Base-by-base conservation (phyloP, 2,329 filamentous ascomycete genomes). In the Nothophaeocryptopus gaeumannii region DNA sequence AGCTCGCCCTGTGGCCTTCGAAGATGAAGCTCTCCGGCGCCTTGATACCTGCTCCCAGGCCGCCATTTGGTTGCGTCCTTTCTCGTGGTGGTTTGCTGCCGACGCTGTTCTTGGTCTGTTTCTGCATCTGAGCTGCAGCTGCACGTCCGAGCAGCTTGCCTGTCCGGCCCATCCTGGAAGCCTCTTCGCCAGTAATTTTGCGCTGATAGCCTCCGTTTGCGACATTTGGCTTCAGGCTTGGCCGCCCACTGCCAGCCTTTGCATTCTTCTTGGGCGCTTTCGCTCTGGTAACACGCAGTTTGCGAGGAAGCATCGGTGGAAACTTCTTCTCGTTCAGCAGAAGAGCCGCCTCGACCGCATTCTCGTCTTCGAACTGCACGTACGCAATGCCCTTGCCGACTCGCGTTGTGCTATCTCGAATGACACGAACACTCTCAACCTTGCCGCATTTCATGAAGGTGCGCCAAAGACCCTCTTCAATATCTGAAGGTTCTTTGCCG, bases 351-450 rank as follows among this genome's bases (percentile, higher is more conserved):
- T 99, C 93, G 39, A 99, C 92, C 38, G 85, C 78, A 63, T 95
- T 96, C 55, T 79, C 82, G 63, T 97, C 89, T 76, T 85, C 62
- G 72, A 99, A 99, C 67, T 99, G 93, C 12, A 99, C 92, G 64
- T 99, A 99, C 55, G 95, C 95, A 66, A 99, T 89, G 4, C 93
- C 93, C 69, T 99, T 99, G 63, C 93, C 90, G 29, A 99, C 89
- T 42, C 95, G 83, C 7, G 95, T 99, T 59, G 87, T 86, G 55
- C 88, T 78, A 65, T 99, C 93, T 47, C 93, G 84, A 43, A 96
- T 82, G 14, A 99, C 90, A 31, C 93, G 87, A 32, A 99, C 95
- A 65, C 85, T 95, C 72, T 99, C 92, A 10, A 99, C 88, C 57
- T 81, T 87, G 58, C 92, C 91, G 54, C 80, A 84, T 67, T 86